Conservation (phyloP, 2,329 filamentous ascomycete species). For the Fusarium humuli region DNA sequence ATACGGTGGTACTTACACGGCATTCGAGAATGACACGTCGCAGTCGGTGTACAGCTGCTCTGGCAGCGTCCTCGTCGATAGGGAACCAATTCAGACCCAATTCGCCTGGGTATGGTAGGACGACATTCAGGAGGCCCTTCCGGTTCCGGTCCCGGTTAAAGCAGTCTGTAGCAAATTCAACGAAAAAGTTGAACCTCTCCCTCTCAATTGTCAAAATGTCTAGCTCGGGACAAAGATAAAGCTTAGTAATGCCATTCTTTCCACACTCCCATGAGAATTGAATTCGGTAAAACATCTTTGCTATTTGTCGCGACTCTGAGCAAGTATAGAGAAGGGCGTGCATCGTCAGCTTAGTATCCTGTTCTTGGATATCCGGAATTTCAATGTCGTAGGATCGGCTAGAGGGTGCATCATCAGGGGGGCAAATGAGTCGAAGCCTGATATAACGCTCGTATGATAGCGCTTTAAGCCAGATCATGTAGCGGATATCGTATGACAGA, state of each 20-base stretch:
- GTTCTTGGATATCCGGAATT: not conserved
- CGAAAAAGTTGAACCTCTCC: not conserved
- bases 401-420: fast-evolving
- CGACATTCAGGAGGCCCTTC: not conserved
- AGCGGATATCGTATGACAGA: not conserved
- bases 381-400: no score
- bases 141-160: not conserved
- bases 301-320: not conserved
- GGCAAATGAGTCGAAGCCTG: fast-evolving
- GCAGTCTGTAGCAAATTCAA: fast-evolving
- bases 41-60: not conserved
- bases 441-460: not conserved
- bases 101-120: fast-evolving
- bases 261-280: not conserved
- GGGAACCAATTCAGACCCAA: no score
- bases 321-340: not conserved
- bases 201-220: fast-evolving
- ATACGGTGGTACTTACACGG: no score
- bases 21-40: not conserved
- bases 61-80: no score
- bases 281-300: not conserved
- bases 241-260: not conserved
- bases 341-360: not conserved
- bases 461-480: not conserved
- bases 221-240: not conserved